These are phyloP conservation scores for Colletotrichum sp. DNA, from an alignment of 2,329 filamentous ascomycete genomes.

Conservation along the genomic window DNA sequence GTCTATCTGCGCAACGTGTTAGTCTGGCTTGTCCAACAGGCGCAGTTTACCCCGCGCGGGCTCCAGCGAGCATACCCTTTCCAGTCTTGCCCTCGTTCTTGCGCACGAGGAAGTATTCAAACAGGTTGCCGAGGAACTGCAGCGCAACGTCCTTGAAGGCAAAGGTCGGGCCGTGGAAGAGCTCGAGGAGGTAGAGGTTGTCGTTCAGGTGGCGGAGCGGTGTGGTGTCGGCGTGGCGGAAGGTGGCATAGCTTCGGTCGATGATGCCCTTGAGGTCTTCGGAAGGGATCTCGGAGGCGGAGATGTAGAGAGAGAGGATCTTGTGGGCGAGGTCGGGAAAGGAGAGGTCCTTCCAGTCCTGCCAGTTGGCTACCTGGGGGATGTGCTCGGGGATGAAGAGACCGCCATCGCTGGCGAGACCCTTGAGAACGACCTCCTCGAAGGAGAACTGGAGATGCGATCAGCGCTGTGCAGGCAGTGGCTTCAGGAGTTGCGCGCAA, in stretches of 20 bases:
- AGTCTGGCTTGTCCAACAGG: constrained; percentile 11
- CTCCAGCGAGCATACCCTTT: constrained; percentile 39
- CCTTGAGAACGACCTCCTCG: constrained; percentile 89
- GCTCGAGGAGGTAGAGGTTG: constrained; percentile 85
- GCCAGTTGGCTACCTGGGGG: constrained; percentile 68
- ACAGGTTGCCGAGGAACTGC: constrained; percentile 95
- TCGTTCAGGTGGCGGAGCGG: constrained; percentile 80
- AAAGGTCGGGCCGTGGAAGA: constrained; percentile 96
- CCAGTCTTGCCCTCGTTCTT: constrained; percentile 74
- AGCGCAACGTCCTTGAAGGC: constrained; percentile 93
- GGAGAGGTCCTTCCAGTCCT: constrained; percentile 78
- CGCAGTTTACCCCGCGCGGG: not conserved
- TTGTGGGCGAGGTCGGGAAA: constrained; percentile 84
- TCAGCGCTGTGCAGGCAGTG: constrained; percentile 1
- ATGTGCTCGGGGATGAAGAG: constrained; percentile 89
- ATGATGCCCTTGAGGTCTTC: constrained; percentile 85
- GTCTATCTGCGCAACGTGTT: constrained; percentile 56
- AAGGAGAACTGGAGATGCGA: constrained; percentile 72
- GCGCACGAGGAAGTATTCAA: constrained; percentile 83
- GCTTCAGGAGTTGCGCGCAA: not conserved
- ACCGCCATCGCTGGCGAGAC: constrained; percentile 84
- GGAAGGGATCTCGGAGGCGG: constrained; percentile 78
- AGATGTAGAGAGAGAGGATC: constrained; percentile 89
- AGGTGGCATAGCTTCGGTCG: constrained; percentile 84
- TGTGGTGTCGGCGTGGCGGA: constrained; percentile 79